A percentile compares a stretch with the other conserved stretches of the same genome.
Evolutionary conservation across 1,284 basidiomycete genomes (phyloP).

Genomic region (Coniferiporia weirii): DNA sequence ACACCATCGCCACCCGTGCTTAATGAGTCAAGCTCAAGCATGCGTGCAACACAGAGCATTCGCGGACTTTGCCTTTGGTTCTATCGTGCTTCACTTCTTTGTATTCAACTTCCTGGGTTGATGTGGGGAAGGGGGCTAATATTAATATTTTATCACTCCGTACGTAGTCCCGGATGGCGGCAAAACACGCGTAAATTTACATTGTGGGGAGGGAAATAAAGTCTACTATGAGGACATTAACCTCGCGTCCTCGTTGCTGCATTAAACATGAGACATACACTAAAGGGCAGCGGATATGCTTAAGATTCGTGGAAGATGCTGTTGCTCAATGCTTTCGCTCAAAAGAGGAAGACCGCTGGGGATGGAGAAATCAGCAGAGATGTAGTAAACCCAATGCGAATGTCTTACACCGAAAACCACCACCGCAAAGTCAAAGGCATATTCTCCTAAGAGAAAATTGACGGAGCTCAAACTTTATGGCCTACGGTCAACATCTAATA

Average conservation of each 20-base stretch:
- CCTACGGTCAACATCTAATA: too few species aligned
- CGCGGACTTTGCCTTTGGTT: slow-evolving; percentile 92
- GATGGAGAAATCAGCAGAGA: slow-evolving; percentile 17
- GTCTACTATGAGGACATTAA: background rate
- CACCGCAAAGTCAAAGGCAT: slow-evolving; percentile 76
- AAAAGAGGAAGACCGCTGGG: slow-evolving; percentile 67
- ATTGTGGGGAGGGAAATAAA: background rate
- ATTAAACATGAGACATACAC: background rate
- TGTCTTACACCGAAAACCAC: slow-evolving; percentile 69
- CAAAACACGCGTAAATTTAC: slow-evolving; percentile 4
- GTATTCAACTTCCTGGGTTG: slow-evolving; percentile 94
- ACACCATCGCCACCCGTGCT: background rate
- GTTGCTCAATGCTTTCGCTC: slow-evolving; percentile 43
- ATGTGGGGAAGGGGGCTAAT: slow-evolving; percentile 14
- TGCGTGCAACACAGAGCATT: slow-evolving; percentile 65
- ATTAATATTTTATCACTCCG: background rate
- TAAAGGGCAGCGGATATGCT: background rate
- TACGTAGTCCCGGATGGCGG: background rate
- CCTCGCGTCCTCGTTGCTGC: background rate
- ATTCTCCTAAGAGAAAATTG: slow-evolving; percentile 53
- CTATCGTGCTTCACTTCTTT: slow-evolving; percentile 95
- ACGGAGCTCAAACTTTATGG: background rate
- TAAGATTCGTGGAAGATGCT: background rate
- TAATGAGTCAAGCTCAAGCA: background rate
- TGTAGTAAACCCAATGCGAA: slow-evolving; percentile 9